Evolutionary conservation across 441 rosid species (phyloP).

Genomic region (Omphalea diandra): DNA sequence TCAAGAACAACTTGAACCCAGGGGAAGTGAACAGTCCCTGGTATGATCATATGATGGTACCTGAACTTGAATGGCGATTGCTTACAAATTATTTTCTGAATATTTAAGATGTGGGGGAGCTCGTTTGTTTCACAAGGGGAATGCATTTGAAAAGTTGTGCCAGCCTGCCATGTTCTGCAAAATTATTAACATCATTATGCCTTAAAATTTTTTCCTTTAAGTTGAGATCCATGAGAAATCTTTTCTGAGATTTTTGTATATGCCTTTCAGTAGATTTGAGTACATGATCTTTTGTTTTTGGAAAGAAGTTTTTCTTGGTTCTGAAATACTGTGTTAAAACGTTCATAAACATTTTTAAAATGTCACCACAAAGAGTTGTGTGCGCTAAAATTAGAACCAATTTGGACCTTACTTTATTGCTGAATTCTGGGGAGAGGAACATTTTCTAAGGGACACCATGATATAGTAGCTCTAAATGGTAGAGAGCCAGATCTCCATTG

Average conservation of each 20-base stretch:
- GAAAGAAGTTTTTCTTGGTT: too few relatives aligned
- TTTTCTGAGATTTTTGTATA: neutral
- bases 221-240: neutral
- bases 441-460: too few relatives aligned
- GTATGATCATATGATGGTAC: too few relatives aligned
- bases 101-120: neutral
- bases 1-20: neutral
- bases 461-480: too few relatives aligned
- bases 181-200: neutral
- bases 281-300: neutral
- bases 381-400: too few relatives aligned
- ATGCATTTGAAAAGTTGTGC: neutral
- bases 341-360: neutral
- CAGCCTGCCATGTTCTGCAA: neutral
- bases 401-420: neutral
- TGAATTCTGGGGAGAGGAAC: constrained; percentile 3
- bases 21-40: neutral
- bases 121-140: neutral
- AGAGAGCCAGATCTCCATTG: too few relatives aligned
- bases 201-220: neutral
- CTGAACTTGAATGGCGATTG: neutral
- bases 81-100: neutral
- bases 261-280: neutral
- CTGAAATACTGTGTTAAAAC: neutral
- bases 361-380: too few relatives aligned